A percentile compares a stretch with the other conserved stretches of the same genome.
Conservation (phyloP, 306 rosid genomes). For the Biancaea sappan region DNA sequence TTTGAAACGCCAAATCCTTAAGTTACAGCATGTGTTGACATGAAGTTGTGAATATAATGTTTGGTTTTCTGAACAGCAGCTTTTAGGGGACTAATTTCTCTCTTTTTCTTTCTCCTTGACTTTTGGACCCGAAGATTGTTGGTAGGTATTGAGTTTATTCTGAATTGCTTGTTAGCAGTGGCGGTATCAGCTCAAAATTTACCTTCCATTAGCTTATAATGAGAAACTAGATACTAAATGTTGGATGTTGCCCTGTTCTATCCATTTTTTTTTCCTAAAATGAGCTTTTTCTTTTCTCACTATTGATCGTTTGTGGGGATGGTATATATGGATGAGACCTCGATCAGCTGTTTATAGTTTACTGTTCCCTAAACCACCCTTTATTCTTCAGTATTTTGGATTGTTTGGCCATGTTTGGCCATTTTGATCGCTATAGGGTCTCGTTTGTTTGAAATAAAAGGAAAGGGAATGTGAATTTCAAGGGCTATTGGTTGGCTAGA, state of each 20-base stretch:
- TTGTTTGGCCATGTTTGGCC: no score
- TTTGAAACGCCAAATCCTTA: constrained; percentile 25
- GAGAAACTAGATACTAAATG: not conserved
- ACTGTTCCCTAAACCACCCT: no score
- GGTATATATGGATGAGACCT: no score
- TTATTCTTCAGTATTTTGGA: no score
- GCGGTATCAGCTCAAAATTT: not conserved
- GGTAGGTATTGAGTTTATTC: constrained; percentile 1
- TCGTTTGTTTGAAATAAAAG: no score
- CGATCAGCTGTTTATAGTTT: no score
- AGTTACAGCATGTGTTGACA: constrained; percentile 48
- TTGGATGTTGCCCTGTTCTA: not conserved
- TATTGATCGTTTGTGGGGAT: not conserved
- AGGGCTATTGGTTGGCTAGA: no score
- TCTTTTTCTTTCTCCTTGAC: not conserved
- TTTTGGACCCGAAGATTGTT: not conserved
- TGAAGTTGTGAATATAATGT: constrained; percentile 44
- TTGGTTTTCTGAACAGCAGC: not conserved
- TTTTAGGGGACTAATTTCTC: constrained; percentile 16
- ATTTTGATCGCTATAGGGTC: no score
- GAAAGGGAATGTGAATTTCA: no score
- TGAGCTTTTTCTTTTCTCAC: not conserved
- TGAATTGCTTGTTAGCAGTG: not conserved
- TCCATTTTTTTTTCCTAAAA: not conserved
- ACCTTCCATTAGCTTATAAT: not conserved